Conservation (phyloP, 139 green algal genomes). For the Tetratostichococcus sp. region DNA sequence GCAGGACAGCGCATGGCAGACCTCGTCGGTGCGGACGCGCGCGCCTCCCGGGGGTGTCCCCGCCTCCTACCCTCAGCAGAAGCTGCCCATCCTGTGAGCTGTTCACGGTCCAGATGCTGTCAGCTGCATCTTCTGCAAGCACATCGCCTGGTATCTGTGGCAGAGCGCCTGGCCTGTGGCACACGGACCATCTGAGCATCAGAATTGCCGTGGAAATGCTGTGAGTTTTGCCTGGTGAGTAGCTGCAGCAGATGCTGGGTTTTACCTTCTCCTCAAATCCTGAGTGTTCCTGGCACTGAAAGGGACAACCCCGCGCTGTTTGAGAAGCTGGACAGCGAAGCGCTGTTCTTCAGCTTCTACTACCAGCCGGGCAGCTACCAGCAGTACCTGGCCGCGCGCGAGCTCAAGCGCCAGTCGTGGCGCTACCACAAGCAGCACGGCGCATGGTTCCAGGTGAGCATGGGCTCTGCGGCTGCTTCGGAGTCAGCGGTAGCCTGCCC, state of each 20-base stretch:
- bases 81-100: slow-evolving; percentile 42
- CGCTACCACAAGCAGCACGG: slow-evolving; percentile 93
- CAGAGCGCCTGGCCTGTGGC: too few species aligned
- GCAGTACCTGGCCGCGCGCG: slow-evolving; percentile 89
- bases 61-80: slow-evolving; percentile 67
- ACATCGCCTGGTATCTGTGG: too few species aligned
- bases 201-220: too few species aligned
- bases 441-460: slow-evolving; percentile 75
- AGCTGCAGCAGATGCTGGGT: too few species aligned
- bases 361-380: slow-evolving; percentile 85
- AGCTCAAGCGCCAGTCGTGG: slow-evolving; percentile 93
- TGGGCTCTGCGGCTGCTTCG: not conserved
- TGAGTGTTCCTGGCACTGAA: too few species aligned
- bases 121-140: too few species aligned
- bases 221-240: too few species aligned
- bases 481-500: too few species aligned
- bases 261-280: too few species aligned
- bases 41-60: slow-evolving; percentile 52
- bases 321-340: slow-evolving; percentile 89
- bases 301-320: slow-evolving; percentile 79
- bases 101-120: too few species aligned
- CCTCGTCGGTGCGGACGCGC: slow-evolving; percentile 41
- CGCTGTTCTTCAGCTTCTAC: slow-evolving; percentile 98
- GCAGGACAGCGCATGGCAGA: slow-evolving; percentile 52
- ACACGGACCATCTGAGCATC: too few species aligned